These are phyloP conservation scores for Melanomma pulvis-pyrius DNA, from an alignment of 495 filamentous ascomycete species.

Conservation along the genomic window DNA sequence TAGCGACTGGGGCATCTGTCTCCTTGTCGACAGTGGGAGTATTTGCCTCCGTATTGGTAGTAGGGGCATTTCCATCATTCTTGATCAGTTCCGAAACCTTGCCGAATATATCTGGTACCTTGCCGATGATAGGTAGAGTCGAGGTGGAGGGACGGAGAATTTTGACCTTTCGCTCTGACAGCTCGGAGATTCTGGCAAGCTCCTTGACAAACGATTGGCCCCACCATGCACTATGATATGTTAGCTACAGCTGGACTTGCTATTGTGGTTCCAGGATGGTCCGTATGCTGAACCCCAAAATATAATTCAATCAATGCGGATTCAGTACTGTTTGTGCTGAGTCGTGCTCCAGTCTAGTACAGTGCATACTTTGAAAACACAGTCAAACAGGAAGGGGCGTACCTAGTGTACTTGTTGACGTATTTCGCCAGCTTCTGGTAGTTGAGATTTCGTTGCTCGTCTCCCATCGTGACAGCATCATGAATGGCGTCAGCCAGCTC, in stretches of 20 bases:
- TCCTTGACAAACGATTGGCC: slow-evolving; percentile 91
- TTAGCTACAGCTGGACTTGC: slow-evolving; percentile 12
- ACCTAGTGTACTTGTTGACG: slow-evolving; percentile 85
- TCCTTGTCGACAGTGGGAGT: neutral
- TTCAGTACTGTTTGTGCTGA: too few species aligned
- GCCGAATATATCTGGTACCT: neutral
- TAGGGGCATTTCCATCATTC: neutral
- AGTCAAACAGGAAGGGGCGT: slow-evolving; percentile 24
- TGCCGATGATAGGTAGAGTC: neutral
- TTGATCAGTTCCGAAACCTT: neutral
- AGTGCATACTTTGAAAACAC: neutral
- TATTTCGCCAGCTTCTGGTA: slow-evolving; percentile 81
- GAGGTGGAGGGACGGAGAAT: neutral
- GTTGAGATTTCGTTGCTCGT: slow-evolving; percentile 80
- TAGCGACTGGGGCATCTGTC: neutral
- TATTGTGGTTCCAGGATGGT: neutral
- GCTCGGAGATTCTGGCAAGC: slow-evolving; percentile 69
- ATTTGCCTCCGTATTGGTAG: neutral
- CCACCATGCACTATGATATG: slow-evolving; percentile 79
- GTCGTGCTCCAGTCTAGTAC: too few species aligned
- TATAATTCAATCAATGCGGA: too few species aligned
- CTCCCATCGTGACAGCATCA: slow-evolving; percentile 79
- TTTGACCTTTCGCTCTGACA: slow-evolving; percentile 51
- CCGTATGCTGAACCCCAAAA: too few species aligned
- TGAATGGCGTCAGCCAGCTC: slow-evolving; percentile 85